phyloP scores from a whole-genome alignment of 108 stramenopile genomes.

The Skeletonema tropicum region DNA sequence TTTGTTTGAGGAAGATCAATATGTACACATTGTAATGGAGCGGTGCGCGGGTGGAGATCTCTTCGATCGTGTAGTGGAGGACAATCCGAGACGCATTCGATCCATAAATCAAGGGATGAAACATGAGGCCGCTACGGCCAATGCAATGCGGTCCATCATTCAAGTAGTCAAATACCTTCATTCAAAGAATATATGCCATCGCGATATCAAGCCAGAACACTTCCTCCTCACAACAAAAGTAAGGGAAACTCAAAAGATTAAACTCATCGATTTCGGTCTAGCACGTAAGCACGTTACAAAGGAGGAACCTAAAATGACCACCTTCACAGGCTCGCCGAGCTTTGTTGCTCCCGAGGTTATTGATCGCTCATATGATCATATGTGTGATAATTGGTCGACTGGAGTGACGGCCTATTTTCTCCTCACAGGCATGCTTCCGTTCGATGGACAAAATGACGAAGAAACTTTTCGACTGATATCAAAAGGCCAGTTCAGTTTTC shows the following conservation, averaged over 20 bases:
- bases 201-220: conserved; percentile 47
- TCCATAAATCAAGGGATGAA: conserved; percentile 20
- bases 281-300: conserved; percentile 36
- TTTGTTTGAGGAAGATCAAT: conserved; percentile 59
- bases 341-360: conserved; percentile 50
- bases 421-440: conserved; percentile 46
- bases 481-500: conserved; percentile 29
- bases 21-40: conserved; percentile 73
- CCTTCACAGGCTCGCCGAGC: conserved; percentile 44
- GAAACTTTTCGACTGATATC: conserved; percentile 43
- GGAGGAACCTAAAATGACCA: conserved; percentile 42
- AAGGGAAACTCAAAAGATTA: conserved; percentile 37
- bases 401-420: conserved; percentile 48
- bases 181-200: conserved; percentile 27
- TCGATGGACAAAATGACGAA: conserved; percentile 38
- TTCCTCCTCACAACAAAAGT: conserved; percentile 32
- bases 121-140: conserved; percentile 32
- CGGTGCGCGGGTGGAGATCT: conserved; percentile 49
- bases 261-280: conserved; percentile 46
- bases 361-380: conserved; percentile 39
- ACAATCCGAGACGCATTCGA: conserved; percentile 26
- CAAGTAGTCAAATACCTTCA: conserved; percentile 41
- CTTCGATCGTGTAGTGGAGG: conserved; percentile 41
- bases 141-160: conserved; percentile 34
- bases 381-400: conserved; percentile 42